Conservation (phyloP, 2,329 filamentous ascomycete genomes). For the Conoideocrella luteorostrata region DNA sequence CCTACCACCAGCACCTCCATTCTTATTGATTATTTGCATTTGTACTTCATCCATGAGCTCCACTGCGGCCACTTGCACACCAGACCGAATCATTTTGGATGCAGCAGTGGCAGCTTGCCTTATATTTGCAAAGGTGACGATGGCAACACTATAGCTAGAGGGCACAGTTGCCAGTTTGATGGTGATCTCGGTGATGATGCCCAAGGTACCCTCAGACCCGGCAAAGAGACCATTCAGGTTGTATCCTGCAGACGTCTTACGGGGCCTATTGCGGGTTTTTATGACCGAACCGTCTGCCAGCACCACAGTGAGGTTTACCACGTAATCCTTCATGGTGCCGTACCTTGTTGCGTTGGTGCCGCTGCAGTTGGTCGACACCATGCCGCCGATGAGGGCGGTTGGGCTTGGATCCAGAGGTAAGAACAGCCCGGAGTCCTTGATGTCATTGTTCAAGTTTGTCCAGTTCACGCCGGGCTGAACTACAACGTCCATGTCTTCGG, state of each 20-base stretch:
- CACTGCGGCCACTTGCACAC: slow-evolving; percentile 60
- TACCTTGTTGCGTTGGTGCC: slow-evolving; percentile 57
- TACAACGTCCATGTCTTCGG: slow-evolving; percentile 64
- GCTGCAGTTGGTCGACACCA: slow-evolving; percentile 63
- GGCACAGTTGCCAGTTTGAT: slow-evolving; percentile 62
- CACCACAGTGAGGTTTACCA: slow-evolving; percentile 64
- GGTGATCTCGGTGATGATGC: slow-evolving; percentile 64
- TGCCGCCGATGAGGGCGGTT: slow-evolving; percentile 49
- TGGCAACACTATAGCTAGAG: slow-evolving; percentile 57
- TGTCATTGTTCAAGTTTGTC: slow-evolving; percentile 59
- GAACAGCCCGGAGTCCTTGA: slow-evolving; percentile 57
- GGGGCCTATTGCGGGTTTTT: slow-evolving; percentile 59
- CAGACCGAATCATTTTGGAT: slow-evolving; percentile 55
- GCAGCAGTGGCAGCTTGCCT: slow-evolving; percentile 58
- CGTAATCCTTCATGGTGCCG: slow-evolving; percentile 72
- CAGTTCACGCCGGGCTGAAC: slow-evolving; percentile 65
- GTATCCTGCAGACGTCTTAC: slow-evolving; percentile 66
- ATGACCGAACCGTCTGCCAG: slow-evolving; percentile 60
- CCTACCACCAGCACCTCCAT: slow-evolving; percentile 49
- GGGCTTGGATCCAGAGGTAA: slow-evolving; percentile 66
- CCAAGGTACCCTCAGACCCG: slow-evolving; percentile 65
- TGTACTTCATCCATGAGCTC: slow-evolving; percentile 59
- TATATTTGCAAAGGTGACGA: slow-evolving; percentile 54
- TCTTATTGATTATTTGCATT: slow-evolving; percentile 61
- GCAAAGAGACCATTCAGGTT: slow-evolving; percentile 64